Conservation (phyloP, 208 protist genomes). For the Blastocrithidia nonstop region DNA sequence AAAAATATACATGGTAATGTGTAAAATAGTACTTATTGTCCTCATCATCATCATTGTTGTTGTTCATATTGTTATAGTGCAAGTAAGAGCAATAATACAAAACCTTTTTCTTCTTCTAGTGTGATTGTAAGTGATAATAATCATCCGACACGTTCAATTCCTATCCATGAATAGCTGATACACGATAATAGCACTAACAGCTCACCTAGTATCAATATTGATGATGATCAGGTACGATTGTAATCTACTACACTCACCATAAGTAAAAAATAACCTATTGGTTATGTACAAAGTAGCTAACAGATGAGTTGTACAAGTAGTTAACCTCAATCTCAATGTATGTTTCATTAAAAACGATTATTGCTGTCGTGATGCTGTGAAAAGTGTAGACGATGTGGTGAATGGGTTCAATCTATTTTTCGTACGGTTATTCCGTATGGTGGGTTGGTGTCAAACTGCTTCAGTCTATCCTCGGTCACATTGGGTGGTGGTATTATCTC, state of each 20-base stretch:
- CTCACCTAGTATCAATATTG: too few relatives aligned
- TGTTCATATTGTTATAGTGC: too few relatives aligned
- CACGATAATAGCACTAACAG: too few relatives aligned
- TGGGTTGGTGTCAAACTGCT: slow-evolving; percentile 25
- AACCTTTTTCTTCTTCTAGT: too few relatives aligned
- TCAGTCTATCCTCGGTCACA: slow-evolving; percentile 42
- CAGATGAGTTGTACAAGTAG: neutral
- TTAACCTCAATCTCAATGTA: neutral
- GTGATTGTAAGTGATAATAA: too few relatives aligned
- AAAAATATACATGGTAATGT: too few relatives aligned
- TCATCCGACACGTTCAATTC: too few relatives aligned
- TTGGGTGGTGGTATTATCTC: slow-evolving; percentile 62
- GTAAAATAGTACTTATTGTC: too few relatives aligned
- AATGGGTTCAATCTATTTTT: neutral
- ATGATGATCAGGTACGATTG: neutral
- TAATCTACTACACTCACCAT: neutral
- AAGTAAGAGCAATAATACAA: too few relatives aligned
- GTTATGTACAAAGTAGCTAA: neutral
- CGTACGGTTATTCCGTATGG: slow-evolving; percentile 47
- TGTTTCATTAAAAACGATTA: neutral
- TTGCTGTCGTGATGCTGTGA: neutral
- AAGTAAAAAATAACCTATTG: too few relatives aligned
- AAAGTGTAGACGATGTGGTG: neutral
- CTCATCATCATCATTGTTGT: too few relatives aligned
- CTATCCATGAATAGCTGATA: too few relatives aligned